phyloP scores from a whole-genome alignment of 2,329 filamentous ascomycete species.

The Fusarium aywerte region DNA sequence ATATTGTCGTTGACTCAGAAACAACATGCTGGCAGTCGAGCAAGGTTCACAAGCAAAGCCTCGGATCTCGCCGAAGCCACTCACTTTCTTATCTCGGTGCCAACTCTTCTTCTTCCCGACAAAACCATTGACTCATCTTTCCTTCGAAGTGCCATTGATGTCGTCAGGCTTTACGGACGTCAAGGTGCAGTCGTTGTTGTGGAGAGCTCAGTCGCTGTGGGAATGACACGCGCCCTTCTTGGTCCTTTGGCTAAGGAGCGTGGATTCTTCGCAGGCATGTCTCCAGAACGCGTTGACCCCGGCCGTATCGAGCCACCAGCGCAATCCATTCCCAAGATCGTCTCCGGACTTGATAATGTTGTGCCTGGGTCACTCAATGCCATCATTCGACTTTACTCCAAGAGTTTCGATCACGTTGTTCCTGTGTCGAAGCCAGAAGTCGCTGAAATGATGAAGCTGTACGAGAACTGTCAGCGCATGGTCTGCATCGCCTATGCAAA shows the following conservation, averaged over 20 bases:
- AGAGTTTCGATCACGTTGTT: constrained; percentile 60
- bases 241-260: constrained; percentile 56
- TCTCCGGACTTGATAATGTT: constrained; percentile 62
- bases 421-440: constrained; percentile 64
- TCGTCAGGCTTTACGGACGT: constrained; percentile 55
- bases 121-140: constrained; percentile 61
- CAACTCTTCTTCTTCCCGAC: constrained; percentile 60
- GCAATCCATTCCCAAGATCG: constrained; percentile 61
- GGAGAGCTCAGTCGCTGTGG: constrained; percentile 65
- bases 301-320: constrained; percentile 56
- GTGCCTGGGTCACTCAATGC: constrained; percentile 57
- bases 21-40: constrained; percentile 44
- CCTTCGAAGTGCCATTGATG: constrained; percentile 56
- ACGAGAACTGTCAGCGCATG: constrained; percentile 68
- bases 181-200: constrained; percentile 61
- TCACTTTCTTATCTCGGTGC: constrained; percentile 65
- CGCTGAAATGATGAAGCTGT: constrained; percentile 68
- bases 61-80: constrained; percentile 56
- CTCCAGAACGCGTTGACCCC: constrained; percentile 64
- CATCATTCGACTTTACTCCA: constrained; percentile 58
- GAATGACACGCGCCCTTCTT: constrained; percentile 63
- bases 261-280: constrained; percentile 61
- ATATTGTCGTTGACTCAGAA: constrained; percentile 49
- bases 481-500: constrained; percentile 65
- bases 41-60: constrained; percentile 54